These are phyloP conservation scores for Meyerozyma sp. DNA, from an alignment of 1,139 yeast genomes.

Conservation along the genomic window DNA sequence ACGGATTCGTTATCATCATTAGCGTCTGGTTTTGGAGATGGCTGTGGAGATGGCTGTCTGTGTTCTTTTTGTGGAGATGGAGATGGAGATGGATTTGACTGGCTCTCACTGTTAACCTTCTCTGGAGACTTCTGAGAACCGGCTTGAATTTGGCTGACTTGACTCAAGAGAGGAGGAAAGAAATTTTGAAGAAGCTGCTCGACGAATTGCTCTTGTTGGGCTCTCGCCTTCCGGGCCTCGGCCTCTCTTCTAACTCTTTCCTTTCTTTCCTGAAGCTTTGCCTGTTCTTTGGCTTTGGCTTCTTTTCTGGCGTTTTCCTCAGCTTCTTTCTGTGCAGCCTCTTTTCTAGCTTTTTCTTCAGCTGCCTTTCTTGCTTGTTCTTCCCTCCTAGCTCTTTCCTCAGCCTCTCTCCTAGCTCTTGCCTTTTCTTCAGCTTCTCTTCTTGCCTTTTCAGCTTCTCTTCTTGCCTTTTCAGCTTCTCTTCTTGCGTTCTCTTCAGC, in stretches of 20 bases:
- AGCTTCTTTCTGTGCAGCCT: too few relatives aligned
- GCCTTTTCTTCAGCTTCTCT: conserved; percentile 1
- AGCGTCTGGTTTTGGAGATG: not conserved
- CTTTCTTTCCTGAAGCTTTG: conserved; percentile 3
- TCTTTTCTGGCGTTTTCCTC: conserved; percentile 6
- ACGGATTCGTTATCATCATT: conserved; percentile 19
- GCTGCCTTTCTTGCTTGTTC: too few relatives aligned
- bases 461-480: conserved; percentile 4
- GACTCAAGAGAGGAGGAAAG: not conserved
- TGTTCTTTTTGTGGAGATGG: not conserved
- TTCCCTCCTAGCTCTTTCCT: conserved; percentile 6
- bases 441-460: conserved; percentile 6
- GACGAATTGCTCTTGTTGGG: conserved; percentile 13
- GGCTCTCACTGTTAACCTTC: too few relatives aligned
- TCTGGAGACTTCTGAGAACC: too few relatives aligned
- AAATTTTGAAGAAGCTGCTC: conserved; percentile 12
- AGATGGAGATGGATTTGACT: too few relatives aligned
- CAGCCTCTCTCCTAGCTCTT: conserved; percentile 10
- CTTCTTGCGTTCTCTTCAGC: conserved; percentile 8
- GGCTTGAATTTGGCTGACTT: not conserved
- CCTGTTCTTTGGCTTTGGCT: conserved; percentile 9
- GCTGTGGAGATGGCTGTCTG: not conserved
- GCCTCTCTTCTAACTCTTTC: not conserved
- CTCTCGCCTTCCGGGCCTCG: conserved; percentile 1
- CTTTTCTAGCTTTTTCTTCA: too few relatives aligned